Percentiles rank a stretch among this genome's conserved stretches.
phyloP scores from a whole-genome alignment of 352 stramenopile genomes.

The Paralagenidium karlingii region DNA sequence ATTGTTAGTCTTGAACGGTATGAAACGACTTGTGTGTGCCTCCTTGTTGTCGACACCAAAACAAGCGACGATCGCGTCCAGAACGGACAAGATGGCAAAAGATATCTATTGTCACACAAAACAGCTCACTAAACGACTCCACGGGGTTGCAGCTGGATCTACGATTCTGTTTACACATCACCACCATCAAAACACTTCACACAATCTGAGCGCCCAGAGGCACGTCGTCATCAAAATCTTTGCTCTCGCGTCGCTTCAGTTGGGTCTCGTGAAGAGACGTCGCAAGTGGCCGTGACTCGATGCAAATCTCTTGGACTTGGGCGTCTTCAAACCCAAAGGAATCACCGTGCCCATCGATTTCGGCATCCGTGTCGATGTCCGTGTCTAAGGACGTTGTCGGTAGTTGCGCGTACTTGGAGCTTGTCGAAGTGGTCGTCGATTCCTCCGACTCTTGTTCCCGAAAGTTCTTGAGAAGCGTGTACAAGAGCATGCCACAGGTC shows the following conservation, averaged over 20 bases:
- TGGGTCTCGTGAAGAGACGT: conserved; percentile 15
- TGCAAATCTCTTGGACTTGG: not conserved
- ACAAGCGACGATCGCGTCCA: no score
- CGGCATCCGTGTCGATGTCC: conserved; percentile 7
- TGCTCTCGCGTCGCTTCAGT: conserved; percentile 45
- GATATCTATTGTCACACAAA: no score
- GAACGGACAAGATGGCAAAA: no score
- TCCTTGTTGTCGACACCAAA: no score
- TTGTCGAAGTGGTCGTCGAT: conserved; percentile 1
- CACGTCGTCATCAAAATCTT: conserved; percentile 25
- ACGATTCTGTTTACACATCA: no score
- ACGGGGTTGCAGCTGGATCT: no score
- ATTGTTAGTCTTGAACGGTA: no score
- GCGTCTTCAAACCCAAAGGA: not conserved
- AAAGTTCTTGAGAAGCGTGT: conserved; percentile 67
- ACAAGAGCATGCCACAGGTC: conserved; percentile 61
- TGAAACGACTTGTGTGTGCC: no score
- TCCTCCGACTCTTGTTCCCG: conserved; percentile 9
- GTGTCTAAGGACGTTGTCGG: conserved; percentile 14
- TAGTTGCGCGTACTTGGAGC: conserved; percentile 23
- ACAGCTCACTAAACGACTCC: no score
- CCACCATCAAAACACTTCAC: no score
- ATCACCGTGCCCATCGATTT: conserved; percentile 1
- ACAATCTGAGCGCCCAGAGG: no score
- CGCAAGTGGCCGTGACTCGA: no score